Percentiles rank a stretch among this genome's conserved stretches.
phyloP scores from a whole-genome alignment of 2,329 filamentous ascomycete species.

The Pseudogymnoascus sp. region DNA sequence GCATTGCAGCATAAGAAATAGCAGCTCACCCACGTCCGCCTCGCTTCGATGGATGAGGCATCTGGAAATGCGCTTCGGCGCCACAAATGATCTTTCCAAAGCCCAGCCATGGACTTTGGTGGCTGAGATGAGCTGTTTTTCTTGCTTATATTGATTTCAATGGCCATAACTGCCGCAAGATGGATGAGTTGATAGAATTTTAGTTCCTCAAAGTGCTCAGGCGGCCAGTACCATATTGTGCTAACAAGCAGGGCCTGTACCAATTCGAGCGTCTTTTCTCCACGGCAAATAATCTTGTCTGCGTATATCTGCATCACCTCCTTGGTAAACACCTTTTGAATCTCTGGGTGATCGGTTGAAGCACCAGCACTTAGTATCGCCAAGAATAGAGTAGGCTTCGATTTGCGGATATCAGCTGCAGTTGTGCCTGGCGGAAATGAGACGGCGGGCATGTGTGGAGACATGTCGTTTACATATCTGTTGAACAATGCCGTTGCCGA shows the following conservation, averaged over 20 bases:
- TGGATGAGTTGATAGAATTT: constrained; percentile 46
- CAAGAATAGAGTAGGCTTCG: constrained; percentile 61
- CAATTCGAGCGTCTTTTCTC: constrained; percentile 44
- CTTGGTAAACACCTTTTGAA: constrained; percentile 38
- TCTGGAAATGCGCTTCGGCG: constrained; percentile 32
- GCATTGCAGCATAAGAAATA: constrained; percentile 34
- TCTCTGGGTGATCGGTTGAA: constrained; percentile 41
- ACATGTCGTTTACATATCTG: constrained; percentile 53
- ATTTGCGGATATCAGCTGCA: constrained; percentile 46
- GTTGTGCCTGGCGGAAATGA: constrained; percentile 49
- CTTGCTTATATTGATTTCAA: constrained; percentile 31
- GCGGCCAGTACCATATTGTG: constrained; percentile 43
- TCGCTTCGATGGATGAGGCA: constrained; percentile 27
- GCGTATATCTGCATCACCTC: constrained; percentile 42
- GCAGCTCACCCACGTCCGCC: constrained; percentile 29
- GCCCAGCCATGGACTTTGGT: constrained; percentile 30
- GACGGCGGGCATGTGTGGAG: constrained; percentile 53
- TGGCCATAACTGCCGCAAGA: constrained; percentile 43
- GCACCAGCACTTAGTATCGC: constrained; percentile 57
- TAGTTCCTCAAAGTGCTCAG: constrained; percentile 38
- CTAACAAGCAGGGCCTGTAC: constrained; percentile 42
- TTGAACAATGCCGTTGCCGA: constrained; percentile 48
- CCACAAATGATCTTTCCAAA: constrained; percentile 36
- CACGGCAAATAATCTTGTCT: constrained; percentile 39
- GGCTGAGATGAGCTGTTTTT: constrained; percentile 21